Conservation (phyloP, 129 eudicot species). For the Flaveria brownii region DNA sequence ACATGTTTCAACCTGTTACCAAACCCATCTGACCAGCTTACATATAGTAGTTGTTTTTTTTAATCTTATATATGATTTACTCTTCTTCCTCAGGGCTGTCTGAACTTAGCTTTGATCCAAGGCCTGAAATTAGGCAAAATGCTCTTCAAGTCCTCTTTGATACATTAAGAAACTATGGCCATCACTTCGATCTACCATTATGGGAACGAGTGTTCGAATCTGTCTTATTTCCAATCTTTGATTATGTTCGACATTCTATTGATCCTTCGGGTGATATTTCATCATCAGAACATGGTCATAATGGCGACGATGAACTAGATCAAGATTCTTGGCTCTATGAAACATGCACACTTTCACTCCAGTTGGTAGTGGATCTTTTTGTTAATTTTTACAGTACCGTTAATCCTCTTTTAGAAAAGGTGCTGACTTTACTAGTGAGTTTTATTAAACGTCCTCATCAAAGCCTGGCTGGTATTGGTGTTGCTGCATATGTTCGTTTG, state of each 20-base stretch:
- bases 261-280: conserved; percentile 51
- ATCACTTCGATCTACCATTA: conserved; percentile 78
- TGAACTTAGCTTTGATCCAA: conserved; percentile 95
- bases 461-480: conserved; percentile 96
- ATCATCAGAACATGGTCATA: conserved; percentile 22
- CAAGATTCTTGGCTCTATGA: conserved; percentile 97
- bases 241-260: conserved; percentile 81
- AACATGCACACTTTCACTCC: conserved; percentile 95
- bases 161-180: conserved; percentile 89
- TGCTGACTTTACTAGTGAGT: conserved; percentile 67
- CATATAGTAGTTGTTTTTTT: not conserved
- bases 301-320: conserved; percentile 60
- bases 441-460: conserved; percentile 96
- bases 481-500: conserved; percentile 95
- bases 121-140: conserved; percentile 88
- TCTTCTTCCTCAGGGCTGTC: conserved; percentile 71
- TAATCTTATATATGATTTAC: not conserved
- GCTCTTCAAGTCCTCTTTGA: conserved; percentile 95
- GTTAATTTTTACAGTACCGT: conserved; percentile 86
- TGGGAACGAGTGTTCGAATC: conserved; percentile 97
- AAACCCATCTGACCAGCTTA: not conserved
- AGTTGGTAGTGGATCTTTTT: conserved; percentile 89
- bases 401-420: conserved; percentile 79
- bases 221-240: conserved; percentile 88
- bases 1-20: not conserved